Conservation (phyloP, 2,329 filamentous ascomycete genomes). For the Neofusicoccum umdonicola region DNA sequence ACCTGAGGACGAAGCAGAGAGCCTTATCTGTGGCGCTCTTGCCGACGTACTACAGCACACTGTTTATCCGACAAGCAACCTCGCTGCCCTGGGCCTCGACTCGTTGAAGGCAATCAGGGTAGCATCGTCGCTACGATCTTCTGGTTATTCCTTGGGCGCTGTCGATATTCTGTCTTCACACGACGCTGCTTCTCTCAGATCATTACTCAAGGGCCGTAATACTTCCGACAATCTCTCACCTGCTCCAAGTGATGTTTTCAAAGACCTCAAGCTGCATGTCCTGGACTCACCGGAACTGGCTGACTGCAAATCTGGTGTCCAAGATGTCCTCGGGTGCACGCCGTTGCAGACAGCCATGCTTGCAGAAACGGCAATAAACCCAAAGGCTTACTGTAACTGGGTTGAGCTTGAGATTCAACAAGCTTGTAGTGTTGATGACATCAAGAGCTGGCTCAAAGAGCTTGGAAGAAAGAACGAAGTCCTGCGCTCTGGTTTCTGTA, state of each 20-base stretch:
- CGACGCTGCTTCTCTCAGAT: slow-evolving; percentile 27
- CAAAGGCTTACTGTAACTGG: slow-evolving; percentile 73
- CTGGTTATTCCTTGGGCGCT: slow-evolving; percentile 57
- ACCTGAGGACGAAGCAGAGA: neutral
- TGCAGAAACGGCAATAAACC: slow-evolving; percentile 63
- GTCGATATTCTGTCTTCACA: slow-evolving; percentile 61
- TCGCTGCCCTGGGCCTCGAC: slow-evolving; percentile 62
- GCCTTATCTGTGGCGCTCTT: slow-evolving; percentile 43
- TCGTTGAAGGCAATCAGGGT: slow-evolving; percentile 64
- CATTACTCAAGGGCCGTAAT: neutral
- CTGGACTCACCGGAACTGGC: slow-evolving; percentile 21
- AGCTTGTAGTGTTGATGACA: slow-evolving; percentile 27
- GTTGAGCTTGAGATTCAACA: slow-evolving; percentile 57
- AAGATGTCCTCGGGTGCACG: slow-evolving; percentile 60
- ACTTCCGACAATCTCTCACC: neutral
- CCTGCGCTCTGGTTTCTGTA: slow-evolving; percentile 70
- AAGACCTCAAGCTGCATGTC: slow-evolving; percentile 5
- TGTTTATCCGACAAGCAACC: slow-evolving; percentile 39
- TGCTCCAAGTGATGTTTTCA: neutral
- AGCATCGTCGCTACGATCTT: slow-evolving; percentile 60
- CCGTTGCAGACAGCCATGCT: slow-evolving; percentile 79
- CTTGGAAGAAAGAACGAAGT: slow-evolving; percentile 56
- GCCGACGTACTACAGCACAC: slow-evolving; percentile 41
- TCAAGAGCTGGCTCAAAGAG: slow-evolving; percentile 38
- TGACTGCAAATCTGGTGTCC: slow-evolving; percentile 20